A percentile compares a stretch with the other conserved stretches of the same genome.
Evolutionary conservation across 2,329 filamentous ascomycete genomes (phyloP).

Genomic region (Nothomitra cinnamomea): DNA sequence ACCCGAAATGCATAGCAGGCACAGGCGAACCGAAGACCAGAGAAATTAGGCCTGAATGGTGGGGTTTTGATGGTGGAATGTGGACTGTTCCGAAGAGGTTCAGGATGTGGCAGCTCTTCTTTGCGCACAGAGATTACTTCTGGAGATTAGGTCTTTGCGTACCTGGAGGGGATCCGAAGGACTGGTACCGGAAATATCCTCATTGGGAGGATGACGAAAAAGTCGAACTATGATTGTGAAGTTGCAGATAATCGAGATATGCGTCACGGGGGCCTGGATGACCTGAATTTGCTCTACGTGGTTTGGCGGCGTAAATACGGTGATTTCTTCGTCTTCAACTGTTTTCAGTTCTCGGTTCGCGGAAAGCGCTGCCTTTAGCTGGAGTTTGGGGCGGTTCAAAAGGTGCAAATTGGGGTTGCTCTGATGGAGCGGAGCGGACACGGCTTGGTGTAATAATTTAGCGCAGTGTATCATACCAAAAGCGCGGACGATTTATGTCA

Average conservation of each 20-base stretch:
- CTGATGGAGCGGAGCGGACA: no score
- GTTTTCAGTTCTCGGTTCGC: no score
- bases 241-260: neutral
- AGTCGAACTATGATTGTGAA: neutral
- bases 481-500: no score
- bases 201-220: constrained; percentile 5
- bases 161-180: constrained; percentile 55
- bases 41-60: constrained; percentile 2
- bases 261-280: no score
- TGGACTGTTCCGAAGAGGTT: constrained; percentile 35
- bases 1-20: constrained; percentile 53
- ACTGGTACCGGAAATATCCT: constrained; percentile 40
- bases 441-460: no score
- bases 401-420: no score
- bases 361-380: no score
- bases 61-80: constrained; percentile 11
- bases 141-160: constrained; percentile 83
- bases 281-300: neutral
- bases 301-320: neutral
- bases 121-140: constrained; percentile 92
- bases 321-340: no score
- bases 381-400: no score
- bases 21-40: neutral
- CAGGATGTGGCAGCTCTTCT: constrained; percentile 83
- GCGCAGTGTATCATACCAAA: no score